Conservation (phyloP, 176 grass and related monocot species). For the Oryza brachyantha region DNA sequence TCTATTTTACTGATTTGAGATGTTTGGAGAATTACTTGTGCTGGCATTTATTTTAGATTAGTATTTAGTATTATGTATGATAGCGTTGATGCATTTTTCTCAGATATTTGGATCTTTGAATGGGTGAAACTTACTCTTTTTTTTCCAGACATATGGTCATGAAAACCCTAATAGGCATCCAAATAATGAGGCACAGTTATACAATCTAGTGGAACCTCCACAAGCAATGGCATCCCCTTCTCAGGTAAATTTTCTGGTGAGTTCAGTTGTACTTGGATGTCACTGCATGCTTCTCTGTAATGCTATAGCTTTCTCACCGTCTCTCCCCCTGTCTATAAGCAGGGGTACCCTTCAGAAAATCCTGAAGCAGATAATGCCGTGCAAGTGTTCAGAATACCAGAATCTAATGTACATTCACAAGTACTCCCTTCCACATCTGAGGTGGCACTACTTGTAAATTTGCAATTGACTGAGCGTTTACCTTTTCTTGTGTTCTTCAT, state of each 20-base stretch:
- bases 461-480: neutral
- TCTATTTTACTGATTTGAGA: neutral
- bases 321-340: neutral
- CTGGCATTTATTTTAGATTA: neutral
- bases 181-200: conserved; percentile 42
- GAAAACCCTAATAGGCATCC: conserved; percentile 41
- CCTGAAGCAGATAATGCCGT: conserved; percentile 46
- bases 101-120: neutral
- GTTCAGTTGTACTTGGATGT: neutral
- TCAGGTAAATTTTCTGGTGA: conserved; percentile 35
- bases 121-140: neutral
- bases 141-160: conserved; percentile 39
- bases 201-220: conserved; percentile 35
- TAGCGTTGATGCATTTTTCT: neutral
- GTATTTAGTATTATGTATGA: neutral
- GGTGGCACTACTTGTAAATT: conserved; percentile 31
- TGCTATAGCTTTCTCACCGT: neutral
- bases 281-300: neutral
- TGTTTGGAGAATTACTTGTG: neutral
- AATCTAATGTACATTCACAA: conserved; percentile 46
- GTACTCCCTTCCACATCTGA: conserved; percentile 57
- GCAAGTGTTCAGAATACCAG: conserved; percentile 58
- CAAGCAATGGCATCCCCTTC: conserved; percentile 47
- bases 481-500: neutral
- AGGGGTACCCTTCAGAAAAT: conserved; percentile 45